Evolutionary conservation across 108 stramenopile genomes (phyloP).

Genomic region (Pseudonitzschia multiseries): DNA sequence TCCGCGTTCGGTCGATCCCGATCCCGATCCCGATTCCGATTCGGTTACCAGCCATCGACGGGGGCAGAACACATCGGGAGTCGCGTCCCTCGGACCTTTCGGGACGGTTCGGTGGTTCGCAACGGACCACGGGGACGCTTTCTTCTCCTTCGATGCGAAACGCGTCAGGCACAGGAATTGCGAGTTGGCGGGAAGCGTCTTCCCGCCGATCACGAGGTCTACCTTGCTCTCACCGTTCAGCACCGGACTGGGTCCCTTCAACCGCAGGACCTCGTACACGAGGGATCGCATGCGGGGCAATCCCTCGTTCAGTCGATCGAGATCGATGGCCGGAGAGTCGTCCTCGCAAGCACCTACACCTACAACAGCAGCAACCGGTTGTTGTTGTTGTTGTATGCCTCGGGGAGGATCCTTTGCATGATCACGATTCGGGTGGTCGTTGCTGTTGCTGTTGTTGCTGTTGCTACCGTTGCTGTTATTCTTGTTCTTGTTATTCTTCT

Average conservation of each 20-base stretch:
- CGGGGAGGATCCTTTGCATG: too few relatives aligned
- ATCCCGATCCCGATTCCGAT: too few relatives aligned
- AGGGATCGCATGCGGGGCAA: constrained; percentile 16
- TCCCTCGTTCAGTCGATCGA: constrained; percentile 1
- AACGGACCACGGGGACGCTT: background rate
- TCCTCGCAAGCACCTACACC: too few relatives aligned
- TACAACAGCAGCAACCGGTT: too few relatives aligned
- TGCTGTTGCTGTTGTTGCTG: background rate
- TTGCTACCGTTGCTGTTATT: background rate
- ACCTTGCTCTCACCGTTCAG: background rate
- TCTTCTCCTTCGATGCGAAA: background rate
- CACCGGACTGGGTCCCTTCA: constrained; percentile 13
- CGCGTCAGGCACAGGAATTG: background rate
- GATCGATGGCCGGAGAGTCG: background rate
- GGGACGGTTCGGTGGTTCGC: background rate
- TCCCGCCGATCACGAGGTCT: background rate
- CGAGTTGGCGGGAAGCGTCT: background rate
- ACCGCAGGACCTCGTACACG: constrained; percentile 17
- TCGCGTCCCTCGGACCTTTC: background rate
- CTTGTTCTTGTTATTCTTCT: too few relatives aligned
- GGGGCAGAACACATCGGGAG: constrained; percentile 15
- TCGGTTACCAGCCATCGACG: constrained; percentile 19
- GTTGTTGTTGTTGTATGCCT: too few relatives aligned
- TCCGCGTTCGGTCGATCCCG: too few relatives aligned
- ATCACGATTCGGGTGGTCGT: too few relatives aligned